Evolutionary conservation across 148 eudicot genomes (phyloP).

Genomic region (Fagopyrum esculentum): DNA sequence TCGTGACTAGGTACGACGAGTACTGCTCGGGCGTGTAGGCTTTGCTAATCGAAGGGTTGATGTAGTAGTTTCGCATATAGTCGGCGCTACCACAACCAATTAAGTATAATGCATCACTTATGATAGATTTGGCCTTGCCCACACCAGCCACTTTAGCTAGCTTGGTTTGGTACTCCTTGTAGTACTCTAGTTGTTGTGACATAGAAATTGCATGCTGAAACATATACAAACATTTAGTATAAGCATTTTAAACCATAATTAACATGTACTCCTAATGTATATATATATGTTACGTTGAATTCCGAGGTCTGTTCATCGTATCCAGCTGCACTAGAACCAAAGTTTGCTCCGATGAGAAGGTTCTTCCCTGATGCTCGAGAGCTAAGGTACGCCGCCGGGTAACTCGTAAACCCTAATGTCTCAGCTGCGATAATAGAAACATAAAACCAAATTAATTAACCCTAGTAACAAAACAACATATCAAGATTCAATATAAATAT

Average conservation of each 20-base stretch:
- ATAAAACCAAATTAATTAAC: not conserved
- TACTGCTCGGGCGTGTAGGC: conserved; percentile 67
- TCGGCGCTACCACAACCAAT: conserved; percentile 73
- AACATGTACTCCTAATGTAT: not conserved
- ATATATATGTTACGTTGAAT: conserved; percentile 37
- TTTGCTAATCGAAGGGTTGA: conserved; percentile 62
- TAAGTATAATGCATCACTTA: conserved; percentile 50
- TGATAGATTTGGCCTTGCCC: conserved; percentile 51
- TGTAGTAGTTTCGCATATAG: conserved; percentile 73
- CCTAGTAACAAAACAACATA: no score
- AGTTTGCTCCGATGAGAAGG: conserved; percentile 82
- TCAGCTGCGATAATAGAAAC: conserved; percentile 48
- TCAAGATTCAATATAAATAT: no score
- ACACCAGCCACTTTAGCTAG: conserved; percentile 56
- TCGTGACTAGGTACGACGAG: conserved; percentile 46
- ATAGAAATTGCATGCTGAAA: conserved; percentile 78
- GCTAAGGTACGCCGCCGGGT: conserved; percentile 82
- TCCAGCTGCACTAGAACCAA: conserved; percentile 90
- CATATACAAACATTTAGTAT: not conserved
- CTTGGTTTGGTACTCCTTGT: conserved; percentile 79
- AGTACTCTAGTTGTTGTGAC: conserved; percentile 61
- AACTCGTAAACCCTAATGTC: conserved; percentile 67
- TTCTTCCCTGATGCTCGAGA: conserved; percentile 85
- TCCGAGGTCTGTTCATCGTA: conserved; percentile 73
- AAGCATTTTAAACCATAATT: not conserved